Evolutionary conservation across 2,329 filamentous ascomycete genomes (phyloP).

Genomic region (Elsinoe ampelina): DNA sequence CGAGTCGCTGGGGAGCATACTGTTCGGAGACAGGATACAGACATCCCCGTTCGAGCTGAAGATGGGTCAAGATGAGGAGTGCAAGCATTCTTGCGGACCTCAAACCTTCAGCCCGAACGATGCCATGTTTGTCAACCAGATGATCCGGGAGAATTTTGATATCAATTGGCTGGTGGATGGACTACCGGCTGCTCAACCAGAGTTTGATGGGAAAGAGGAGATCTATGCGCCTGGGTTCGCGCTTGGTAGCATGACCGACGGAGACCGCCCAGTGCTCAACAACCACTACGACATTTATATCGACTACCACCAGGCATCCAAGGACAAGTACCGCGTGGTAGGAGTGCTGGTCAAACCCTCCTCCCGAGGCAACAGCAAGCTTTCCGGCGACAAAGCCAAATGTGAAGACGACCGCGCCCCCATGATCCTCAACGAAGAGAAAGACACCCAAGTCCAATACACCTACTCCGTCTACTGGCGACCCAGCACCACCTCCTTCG

Average conservation of each 20-base stretch:
- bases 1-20: conserved; percentile 87
- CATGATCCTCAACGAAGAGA: conserved; percentile 56
- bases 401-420: conserved; percentile 51
- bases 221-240: conserved; percentile 86
- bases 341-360: conserved; percentile 80
- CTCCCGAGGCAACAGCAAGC: conserved; percentile 53
- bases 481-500: conserved; percentile 77
- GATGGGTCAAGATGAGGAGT: conserved; percentile 81
- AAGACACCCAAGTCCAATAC: conserved; percentile 60
- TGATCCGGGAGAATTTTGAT: conserved; percentile 78
- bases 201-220: conserved; percentile 64
- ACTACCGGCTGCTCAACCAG: conserved; percentile 77
- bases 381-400: conserved; percentile 47
- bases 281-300: conserved; percentile 94
- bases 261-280: conserved; percentile 60
- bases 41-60: conserved; percentile 87
- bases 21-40: conserved; percentile 95
- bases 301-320: conserved; percentile 76
- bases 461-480: conserved; percentile 92
- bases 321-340: conserved; percentile 73
- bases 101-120: conserved; percentile 56
- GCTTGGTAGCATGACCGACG: conserved; percentile 49
- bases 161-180: conserved; percentile 95
- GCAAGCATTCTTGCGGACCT: conserved; percentile 66
- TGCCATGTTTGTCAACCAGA: conserved; percentile 69